A percentile compares a stretch with the other conserved stretches of the same genome.
Evolutionary conservation across 2,329 filamentous ascomycete genomes (phyloP).

Genomic region (Trichoderma hamatum): DNA sequence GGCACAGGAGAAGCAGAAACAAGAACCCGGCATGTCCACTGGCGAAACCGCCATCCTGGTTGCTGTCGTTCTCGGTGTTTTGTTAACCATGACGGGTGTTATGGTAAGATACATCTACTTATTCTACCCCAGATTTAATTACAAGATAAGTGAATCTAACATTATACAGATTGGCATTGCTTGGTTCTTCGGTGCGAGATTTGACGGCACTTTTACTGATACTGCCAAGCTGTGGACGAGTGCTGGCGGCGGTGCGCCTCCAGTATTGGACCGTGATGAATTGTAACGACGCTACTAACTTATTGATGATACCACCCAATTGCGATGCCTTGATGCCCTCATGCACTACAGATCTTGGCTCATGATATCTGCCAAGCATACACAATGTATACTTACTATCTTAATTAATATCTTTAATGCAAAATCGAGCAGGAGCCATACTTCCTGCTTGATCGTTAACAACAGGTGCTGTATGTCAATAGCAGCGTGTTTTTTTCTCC

Average conservation of each 20-base stretch:
- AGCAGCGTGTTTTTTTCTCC: not conserved
- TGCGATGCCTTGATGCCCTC: slow-evolving; percentile 22
- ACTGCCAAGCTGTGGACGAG: slow-evolving; percentile 7
- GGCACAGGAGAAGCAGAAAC: slow-evolving; percentile 41
- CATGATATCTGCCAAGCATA: slow-evolving; percentile 22
- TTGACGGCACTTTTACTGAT: slow-evolving; percentile 56
- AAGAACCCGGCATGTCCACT: slow-evolving; percentile 53
- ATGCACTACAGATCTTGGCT: slow-evolving; percentile 25
- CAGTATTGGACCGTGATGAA: slow-evolving; percentile 41
- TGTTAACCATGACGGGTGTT: slow-evolving; percentile 69
- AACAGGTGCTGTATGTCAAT: not conserved
- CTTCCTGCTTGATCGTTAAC: not conserved
- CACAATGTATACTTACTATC: slow-evolving; percentile 22
- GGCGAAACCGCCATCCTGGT: slow-evolving; percentile 69
- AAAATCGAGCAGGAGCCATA: not conserved
- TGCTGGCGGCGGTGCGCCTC: slow-evolving; percentile 32
- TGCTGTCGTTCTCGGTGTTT: slow-evolving; percentile 65
- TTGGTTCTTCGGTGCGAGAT: slow-evolving; percentile 79
- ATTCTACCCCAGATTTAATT: not conserved
- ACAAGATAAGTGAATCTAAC: slow-evolving; percentile 7
- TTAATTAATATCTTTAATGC: slow-evolving; percentile 24
- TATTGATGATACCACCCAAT: slow-evolving; percentile 19
- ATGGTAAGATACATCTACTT: slow-evolving; percentile 67
- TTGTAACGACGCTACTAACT: slow-evolving; percentile 35
- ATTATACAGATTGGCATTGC: slow-evolving; percentile 69